These are phyloP conservation scores for Rhazya stricta DNA, from an alignment of 257 asterid species.

Conservation along the genomic window DNA sequence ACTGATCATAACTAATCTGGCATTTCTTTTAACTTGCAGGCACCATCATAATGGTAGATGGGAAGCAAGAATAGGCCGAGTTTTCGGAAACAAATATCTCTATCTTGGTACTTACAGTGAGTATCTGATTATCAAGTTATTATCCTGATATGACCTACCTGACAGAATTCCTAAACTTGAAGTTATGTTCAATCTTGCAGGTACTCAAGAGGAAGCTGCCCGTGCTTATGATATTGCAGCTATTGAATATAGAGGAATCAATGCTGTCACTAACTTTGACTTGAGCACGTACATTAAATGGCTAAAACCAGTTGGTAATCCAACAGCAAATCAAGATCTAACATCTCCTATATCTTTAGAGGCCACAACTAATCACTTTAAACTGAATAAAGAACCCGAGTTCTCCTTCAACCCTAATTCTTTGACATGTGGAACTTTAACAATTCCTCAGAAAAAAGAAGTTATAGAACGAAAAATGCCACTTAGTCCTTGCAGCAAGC, in stretches of 20 bases:
- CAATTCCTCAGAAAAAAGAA: conserved; percentile 45
- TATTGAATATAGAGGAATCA: conserved; percentile 63
- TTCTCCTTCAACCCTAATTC: conserved; percentile 24
- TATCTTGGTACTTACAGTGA: conserved; percentile 64
- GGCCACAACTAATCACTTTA: conserved; percentile 16
- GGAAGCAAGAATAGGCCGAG: conserved; percentile 78
- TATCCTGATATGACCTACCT: background rate
- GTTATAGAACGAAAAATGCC: conserved; percentile 60
- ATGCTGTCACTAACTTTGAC: conserved; percentile 69
- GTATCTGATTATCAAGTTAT: conserved; percentile 8
- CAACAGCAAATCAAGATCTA: conserved; percentile 21
- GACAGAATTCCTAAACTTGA: too few species aligned
- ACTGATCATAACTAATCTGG: background rate
- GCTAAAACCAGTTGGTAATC: conserved; percentile 41
- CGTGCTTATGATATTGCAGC: conserved; percentile 74
- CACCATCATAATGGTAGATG: conserved; percentile 78
- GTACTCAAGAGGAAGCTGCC: conserved; percentile 82
- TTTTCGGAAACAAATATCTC: conserved; percentile 67
- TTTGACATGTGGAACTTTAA: conserved; percentile 27
- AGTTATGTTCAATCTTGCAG: conserved; percentile 22
- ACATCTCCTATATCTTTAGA: conserved; percentile 17
- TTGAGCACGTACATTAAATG: conserved; percentile 54
- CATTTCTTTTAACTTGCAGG: conserved; percentile 23
- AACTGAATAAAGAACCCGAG: conserved; percentile 22
- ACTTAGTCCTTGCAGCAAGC: conserved; percentile 36